phyloP scores from a whole-genome alignment of 805 yeast genomes.

The Hanseniaspora valbyensis region DNA sequence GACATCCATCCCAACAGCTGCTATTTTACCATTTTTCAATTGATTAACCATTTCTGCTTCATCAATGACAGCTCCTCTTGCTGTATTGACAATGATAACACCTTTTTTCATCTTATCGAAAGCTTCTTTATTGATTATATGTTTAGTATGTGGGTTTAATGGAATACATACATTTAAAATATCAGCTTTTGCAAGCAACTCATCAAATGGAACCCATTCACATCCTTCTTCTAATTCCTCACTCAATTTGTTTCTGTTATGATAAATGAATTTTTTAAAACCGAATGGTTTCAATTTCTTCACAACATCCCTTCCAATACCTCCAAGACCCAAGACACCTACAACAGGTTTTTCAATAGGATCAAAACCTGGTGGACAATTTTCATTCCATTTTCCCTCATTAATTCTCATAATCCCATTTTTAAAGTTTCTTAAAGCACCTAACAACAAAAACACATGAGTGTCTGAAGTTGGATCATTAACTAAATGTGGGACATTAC shows the following conservation, averaged over 20 bases:
- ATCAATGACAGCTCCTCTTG: conserved; percentile 77
- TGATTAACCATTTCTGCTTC: conserved; percentile 47
- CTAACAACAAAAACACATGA: conserved; percentile 50
- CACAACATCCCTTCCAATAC: conserved; percentile 74
- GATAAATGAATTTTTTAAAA: conserved; percentile 55
- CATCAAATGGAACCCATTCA: conserved; percentile 61
- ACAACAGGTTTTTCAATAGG: conserved; percentile 58
- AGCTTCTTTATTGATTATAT: conserved; percentile 50
- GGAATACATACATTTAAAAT: conserved; percentile 69
- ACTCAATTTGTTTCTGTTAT: conserved; percentile 52
- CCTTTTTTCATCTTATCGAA: conserved; percentile 67
- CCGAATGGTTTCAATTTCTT: conserved; percentile 68
- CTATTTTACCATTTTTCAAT: conserved; percentile 52
- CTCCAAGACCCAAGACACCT: conserved; percentile 82
- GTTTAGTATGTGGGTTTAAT: conserved; percentile 58
- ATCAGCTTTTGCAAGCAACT: conserved; percentile 52
- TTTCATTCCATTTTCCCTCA: conserved; percentile 54
- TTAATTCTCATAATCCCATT: conserved; percentile 43
- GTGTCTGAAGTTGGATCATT: conserved; percentile 64
- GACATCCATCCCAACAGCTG: conserved; percentile 64
- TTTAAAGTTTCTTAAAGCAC: conserved; percentile 59
- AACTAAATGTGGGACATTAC: conserved; percentile 56
- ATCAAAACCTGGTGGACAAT: conserved; percentile 54
- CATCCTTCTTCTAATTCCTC: conserved; percentile 59
- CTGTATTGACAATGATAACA: conserved; percentile 66